Base-by-base conservation (phyloP, 1,139 yeast species). In the Sugiyamaella castrensis region DNA sequence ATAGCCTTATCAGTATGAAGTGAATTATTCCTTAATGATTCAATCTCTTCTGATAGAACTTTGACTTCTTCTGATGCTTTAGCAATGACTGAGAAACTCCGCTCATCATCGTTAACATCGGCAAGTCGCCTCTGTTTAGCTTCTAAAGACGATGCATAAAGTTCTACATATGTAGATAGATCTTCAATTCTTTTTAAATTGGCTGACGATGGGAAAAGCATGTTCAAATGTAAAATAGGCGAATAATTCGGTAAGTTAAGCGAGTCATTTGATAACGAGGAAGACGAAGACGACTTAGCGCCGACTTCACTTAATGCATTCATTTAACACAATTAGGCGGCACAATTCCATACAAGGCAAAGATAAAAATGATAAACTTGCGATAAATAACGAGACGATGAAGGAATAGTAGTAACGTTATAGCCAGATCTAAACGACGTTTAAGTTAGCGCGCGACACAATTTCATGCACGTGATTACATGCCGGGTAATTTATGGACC, bases 1-100 rank as follows among this genome's bases (percentile, higher is more conserved):
- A 91, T 88, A 2, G 82, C 76, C 6, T 68, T 59, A 52, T 86
- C 91, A 0, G 95, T 84, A 7, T 71, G 63, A 1, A 66, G 62
- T 0, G 89, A 80, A 37, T 81, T 68, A 1, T 60, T 57, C 46
- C 74, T 71, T 15, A 87, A 78, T 15, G 74, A 72, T 7, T 69
- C 67, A 46, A 76, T 69, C 39, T 71, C 69, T 2, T 59, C 57
- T 15, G 71, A 58, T 33, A 76, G 60, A n/a, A 62, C 61, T 8
- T 64, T 61, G 32, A 80, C 69, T 52, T 75, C 73, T 2, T 55
- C 53, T 12, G 59, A 56, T 3, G 63, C 56, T 28, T 56, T 53
- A 1, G 53, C 51, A 1, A 51, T 54, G 5, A 58, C 39, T 11
- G 24, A 19, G 5, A 19, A 19, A 19, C 24, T 19, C 3, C 24